A percentile compares a stretch with the other conserved stretches of the same genome.
Evolutionary conservation across 2,329 filamentous ascomycete species (phyloP).

Genomic region (Sarocladium oryzae): DNA sequence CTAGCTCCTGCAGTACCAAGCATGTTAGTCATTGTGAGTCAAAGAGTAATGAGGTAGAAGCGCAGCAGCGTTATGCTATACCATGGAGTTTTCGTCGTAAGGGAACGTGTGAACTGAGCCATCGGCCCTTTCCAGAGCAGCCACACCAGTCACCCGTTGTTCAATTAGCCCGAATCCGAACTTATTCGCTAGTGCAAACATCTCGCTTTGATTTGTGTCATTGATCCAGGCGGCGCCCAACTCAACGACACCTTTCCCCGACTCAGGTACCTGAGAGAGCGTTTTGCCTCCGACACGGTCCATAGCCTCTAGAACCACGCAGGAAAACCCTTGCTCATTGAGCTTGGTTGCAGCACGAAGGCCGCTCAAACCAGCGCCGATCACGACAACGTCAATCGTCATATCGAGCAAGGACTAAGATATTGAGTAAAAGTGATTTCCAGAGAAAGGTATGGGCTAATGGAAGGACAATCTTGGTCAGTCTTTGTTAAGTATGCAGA

Average conservation of each 20-base stretch:
- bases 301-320: constrained; percentile 16
- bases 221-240: constrained; percentile 56
- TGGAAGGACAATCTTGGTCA: too few species aligned
- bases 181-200: constrained; percentile 32
- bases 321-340: constrained; percentile 14
- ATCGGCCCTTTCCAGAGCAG: not conserved
- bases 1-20: too few species aligned
- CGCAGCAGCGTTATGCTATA: too few species aligned
- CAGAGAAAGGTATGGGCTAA: too few species aligned
- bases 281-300: constrained; percentile 47
- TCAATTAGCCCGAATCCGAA: not conserved
- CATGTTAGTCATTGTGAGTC: not conserved
- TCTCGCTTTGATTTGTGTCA: constrained; percentile 39
- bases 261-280: constrained; percentile 27
- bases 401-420: too few species aligned
- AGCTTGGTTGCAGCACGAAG: not conserved
- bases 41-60: too few species aligned
- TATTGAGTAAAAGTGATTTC: too few species aligned
- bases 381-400: not conserved
- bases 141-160: not conserved
- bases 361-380: not conserved
- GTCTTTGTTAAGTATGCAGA: too few species aligned
- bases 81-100: too few species aligned
- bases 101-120: not conserved
- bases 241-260: constrained; percentile 35